Conservation (phyloP, 805 yeast species). For the Pichia heedii region DNA sequence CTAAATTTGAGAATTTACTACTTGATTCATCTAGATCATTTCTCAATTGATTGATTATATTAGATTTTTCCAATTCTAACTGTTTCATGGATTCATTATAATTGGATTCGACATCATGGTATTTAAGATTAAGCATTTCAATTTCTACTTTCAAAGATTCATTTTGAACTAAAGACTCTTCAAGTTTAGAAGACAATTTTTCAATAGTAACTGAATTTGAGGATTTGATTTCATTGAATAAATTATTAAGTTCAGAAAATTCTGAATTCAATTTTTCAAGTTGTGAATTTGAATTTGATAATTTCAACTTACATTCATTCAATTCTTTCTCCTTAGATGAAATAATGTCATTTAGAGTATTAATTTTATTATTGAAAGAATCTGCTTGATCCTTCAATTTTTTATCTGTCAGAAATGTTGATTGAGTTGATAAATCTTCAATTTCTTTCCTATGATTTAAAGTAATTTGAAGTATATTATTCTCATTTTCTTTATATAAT, state of each 20-base stretch:
- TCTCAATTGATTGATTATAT: not conserved
- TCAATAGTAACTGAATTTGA: not conserved
- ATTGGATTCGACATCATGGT: constrained; percentile 1
- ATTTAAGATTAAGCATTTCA: constrained; percentile 3
- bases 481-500: constrained; percentile 27
- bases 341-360: not conserved
- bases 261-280: not conserved
- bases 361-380: constrained; percentile 26
- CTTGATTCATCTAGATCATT: not conserved
- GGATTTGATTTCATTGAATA: constrained; percentile 1
- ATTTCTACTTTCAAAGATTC: constrained; percentile 5
- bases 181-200: constrained; percentile 2
- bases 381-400: constrained; percentile 25
- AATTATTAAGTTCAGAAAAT: constrained; percentile 2
- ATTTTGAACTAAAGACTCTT: constrained; percentile 1
- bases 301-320: not conserved
- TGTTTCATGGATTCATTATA: not conserved
- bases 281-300: not conserved
- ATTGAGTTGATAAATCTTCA: constrained; percentile 24
- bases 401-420: constrained; percentile 19
- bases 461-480: constrained; percentile 30
- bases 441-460: constrained; percentile 26
- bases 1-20: not conserved
- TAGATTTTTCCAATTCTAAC: not conserved
- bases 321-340: constrained; percentile 5